Evolutionary conservation across 2,329 filamentous ascomycete species (phyloP).

Genomic region (Colletotrichum sp.): DNA sequence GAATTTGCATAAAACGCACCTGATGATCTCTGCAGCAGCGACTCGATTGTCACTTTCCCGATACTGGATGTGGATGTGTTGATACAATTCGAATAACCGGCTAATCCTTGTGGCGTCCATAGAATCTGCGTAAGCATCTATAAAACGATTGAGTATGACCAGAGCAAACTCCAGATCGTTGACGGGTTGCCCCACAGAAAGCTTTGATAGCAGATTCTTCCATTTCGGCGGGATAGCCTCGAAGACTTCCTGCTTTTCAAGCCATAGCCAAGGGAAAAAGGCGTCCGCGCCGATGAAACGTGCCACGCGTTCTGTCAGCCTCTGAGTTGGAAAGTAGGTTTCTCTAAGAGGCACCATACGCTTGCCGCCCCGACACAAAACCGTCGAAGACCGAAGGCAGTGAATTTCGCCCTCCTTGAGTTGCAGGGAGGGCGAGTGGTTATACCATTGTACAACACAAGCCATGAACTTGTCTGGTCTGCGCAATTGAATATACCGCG

Average conservation of each 20-base stretch:
- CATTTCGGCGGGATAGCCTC: background rate
- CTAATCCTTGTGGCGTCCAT: background rate
- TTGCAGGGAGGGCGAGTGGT: no score
- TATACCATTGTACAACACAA: background rate
- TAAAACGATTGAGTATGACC: background rate
- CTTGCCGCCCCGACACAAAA: background rate
- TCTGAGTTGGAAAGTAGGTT: background rate
- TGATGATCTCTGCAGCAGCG: background rate
- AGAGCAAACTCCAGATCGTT: conserved; percentile 1
- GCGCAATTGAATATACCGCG: background rate
- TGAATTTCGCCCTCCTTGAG: background rate
- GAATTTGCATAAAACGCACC: background rate
- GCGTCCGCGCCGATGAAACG: background rate
- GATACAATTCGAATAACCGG: background rate
- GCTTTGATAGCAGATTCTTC: background rate
- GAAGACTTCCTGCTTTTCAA: background rate
- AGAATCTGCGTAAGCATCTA: background rate
- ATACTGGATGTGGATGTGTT: background rate
- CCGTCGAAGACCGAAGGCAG: background rate
- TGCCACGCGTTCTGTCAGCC: background rate
- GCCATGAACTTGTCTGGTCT: background rate
- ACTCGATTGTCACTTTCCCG: background rate
- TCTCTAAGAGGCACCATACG: background rate
- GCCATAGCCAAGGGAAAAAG: background rate
- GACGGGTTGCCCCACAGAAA: background rate